phyloP scores from a whole-genome alignment of 805 yeast genomes.

The Myxozyma nipponensis region DNA sequence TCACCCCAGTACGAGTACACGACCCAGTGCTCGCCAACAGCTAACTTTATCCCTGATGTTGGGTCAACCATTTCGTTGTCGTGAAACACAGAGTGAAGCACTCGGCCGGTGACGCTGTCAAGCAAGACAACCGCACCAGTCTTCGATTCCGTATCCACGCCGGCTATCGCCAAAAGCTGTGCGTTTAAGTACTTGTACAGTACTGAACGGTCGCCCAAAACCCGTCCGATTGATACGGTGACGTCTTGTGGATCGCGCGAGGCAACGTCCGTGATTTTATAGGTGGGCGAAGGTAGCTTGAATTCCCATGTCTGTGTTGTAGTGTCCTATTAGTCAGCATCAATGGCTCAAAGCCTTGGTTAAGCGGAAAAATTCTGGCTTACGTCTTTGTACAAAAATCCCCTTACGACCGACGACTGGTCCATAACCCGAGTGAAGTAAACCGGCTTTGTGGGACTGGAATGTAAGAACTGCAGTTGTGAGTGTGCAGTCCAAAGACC shows the following conservation, averaged over 20 bases:
- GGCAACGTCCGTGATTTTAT: conserved; percentile 42
- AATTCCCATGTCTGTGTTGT: conserved; percentile 42
- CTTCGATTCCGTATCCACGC: conserved; percentile 36
- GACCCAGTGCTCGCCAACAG: conserved; percentile 81
- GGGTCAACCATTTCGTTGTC: conserved; percentile 42
- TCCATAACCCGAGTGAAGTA: conserved; percentile 23
- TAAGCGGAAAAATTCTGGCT: background rate
- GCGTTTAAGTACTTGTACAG: conserved; percentile 82
- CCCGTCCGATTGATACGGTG: conserved; percentile 61
- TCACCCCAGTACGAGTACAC: conserved; percentile 59
- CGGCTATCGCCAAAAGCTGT: conserved; percentile 53
- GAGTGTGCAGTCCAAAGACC: conserved; percentile 23
- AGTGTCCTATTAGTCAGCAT: conserved; percentile 1
- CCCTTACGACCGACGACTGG: too few relatives aligned
- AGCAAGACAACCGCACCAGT: conserved; percentile 50
- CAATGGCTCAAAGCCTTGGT: background rate
- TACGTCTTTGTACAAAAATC: conserved; percentile 20
- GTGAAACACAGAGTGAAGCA: conserved; percentile 47
- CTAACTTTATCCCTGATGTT: conserved; percentile 46
- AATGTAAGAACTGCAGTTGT: conserved; percentile 5
- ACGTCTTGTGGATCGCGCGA: conserved; percentile 41
- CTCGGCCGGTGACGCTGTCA: conserved; percentile 67
- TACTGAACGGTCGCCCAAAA: conserved; percentile 65
- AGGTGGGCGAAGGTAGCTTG: conserved; percentile 33
- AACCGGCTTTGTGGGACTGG: conserved; percentile 5